These are phyloP conservation scores for Thinopyrum elongatum DNA, from an alignment of 176 grass and related monocot species.

Conservation along the genomic window DNA sequence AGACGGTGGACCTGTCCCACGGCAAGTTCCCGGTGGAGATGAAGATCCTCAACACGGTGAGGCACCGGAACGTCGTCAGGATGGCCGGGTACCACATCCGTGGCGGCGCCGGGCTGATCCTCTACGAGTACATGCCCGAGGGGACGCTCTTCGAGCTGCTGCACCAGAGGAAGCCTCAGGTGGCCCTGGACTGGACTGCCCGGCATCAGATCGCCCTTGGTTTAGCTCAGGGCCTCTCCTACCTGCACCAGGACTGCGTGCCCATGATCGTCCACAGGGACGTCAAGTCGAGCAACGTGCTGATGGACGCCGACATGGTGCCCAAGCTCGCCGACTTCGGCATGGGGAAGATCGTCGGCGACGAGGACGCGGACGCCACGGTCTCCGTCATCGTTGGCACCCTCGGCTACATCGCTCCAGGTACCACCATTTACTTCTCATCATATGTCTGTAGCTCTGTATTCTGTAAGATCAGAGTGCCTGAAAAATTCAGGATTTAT, in stretches of 20 bases:
- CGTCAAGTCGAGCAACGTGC: conserved; percentile 53
- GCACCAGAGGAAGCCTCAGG: conserved; percentile 27
- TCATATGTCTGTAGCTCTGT: not conserved
- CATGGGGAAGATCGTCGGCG: conserved; percentile 40
- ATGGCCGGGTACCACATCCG: conserved; percentile 56
- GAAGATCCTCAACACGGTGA: conserved; percentile 39
- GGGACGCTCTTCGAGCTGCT: conserved; percentile 43
- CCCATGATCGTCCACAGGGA: conserved; percentile 50
- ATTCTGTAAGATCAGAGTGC: not conserved
- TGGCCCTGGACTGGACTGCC: conserved; percentile 22
- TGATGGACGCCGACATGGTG: conserved; percentile 45
- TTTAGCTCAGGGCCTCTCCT: conserved; percentile 41
- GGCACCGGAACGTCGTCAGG: conserved; percentile 47
- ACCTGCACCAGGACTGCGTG: conserved; percentile 52
- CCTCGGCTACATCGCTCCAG: conserved; percentile 59
- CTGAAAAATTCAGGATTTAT: not conserved
- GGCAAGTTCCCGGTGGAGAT: conserved; percentile 38
- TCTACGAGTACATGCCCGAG: conserved; percentile 46
- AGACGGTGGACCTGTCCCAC: conserved; percentile 44
- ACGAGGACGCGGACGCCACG: conserved; percentile 4
- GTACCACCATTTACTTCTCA: not conserved
- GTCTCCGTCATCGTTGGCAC: conserved; percentile 44
- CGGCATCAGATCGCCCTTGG: conserved; percentile 39
- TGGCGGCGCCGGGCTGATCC: conserved; percentile 37
- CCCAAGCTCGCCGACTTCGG: conserved; percentile 53